These are phyloP conservation scores for Fusarium mundagurra DNA, from an alignment of 2,329 filamentous ascomycete genomes.

Conservation along the genomic window DNA sequence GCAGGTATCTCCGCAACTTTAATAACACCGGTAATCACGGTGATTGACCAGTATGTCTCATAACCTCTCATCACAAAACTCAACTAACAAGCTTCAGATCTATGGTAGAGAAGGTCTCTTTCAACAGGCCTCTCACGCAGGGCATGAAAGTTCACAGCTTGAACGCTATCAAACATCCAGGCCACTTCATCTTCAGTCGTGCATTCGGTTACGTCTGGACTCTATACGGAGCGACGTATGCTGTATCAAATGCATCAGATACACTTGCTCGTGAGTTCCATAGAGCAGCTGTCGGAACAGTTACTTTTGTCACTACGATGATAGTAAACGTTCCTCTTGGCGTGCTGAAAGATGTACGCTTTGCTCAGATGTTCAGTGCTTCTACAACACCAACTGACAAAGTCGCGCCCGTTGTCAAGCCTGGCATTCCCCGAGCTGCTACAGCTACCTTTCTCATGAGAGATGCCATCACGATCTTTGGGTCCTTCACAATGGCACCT, in stretches of 20 bases:
- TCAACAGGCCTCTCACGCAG: slow-evolving; percentile 22
- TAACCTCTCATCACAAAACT: accelerated
- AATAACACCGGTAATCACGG: slow-evolving; percentile 42
- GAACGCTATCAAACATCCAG: slow-evolving; percentile 32
- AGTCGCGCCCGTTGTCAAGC: slow-evolving; percentile 7
- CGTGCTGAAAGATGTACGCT: slow-evolving; percentile 46
- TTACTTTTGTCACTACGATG: slow-evolving; percentile 44
- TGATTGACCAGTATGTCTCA: slow-evolving; percentile 41
- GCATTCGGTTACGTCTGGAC: slow-evolving; percentile 45
- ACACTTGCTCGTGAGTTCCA: slow-evolving; percentile 41
- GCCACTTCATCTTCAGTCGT: slow-evolving; percentile 37
- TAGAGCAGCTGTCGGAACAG: slow-evolving; percentile 37
- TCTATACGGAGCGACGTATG: slow-evolving; percentile 45
- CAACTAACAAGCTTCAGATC: slow-evolving; percentile 12
- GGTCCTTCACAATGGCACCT: slow-evolving; percentile 45
- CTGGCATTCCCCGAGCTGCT: slow-evolving; percentile 35
- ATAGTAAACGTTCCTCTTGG: slow-evolving; percentile 47
- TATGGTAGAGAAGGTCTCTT: slow-evolving; percentile 38
- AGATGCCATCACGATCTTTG: slow-evolving; percentile 47
- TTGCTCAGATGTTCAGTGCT: slow-evolving; percentile 44
- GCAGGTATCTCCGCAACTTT: slow-evolving; percentile 42
- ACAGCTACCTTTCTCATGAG: slow-evolving; percentile 43
- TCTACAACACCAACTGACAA: neutral
- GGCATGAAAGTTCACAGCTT: slow-evolving; percentile 26
- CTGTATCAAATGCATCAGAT: slow-evolving; percentile 43